A percentile compares a stretch with the other conserved stretches of the same genome.
Conservation (phyloP, 495 filamentous ascomycete genomes). For the Penicillium arizonense region DNA sequence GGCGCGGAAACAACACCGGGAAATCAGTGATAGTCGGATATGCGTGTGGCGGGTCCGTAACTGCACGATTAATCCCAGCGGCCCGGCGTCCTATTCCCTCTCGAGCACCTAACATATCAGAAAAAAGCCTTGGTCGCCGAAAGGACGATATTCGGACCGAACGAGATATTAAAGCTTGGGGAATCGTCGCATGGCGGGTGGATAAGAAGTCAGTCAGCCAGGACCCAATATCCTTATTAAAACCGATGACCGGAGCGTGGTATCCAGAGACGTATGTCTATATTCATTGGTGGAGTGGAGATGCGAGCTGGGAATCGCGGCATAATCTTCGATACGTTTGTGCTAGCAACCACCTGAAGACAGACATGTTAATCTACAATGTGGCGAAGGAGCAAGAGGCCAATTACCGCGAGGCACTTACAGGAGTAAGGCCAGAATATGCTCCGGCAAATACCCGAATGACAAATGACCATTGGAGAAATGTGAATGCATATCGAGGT, state of each 20-base stretch:
- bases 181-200: neutral
- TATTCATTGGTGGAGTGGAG: neutral
- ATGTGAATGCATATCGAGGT: neutral
- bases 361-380: slow-evolving; percentile 1
- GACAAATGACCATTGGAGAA: neutral
- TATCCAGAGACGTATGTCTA: neutral
- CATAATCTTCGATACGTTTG: neutral
- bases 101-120: neutral
- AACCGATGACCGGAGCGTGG: neutral
- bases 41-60: neutral
- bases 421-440: neutral
- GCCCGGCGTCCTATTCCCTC: neutral
- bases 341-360: neutral
- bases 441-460: neutral
- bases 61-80: neutral
- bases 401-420: neutral
- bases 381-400: neutral
- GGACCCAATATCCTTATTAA: slow-evolving; percentile 1
- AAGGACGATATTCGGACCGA: neutral
- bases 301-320: neutral
- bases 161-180: neutral
- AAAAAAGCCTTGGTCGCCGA: neutral
- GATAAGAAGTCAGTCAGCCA: neutral
- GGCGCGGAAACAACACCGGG: neutral
- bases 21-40: slow-evolving; percentile 1